Evolutionary conservation across 2,329 filamentous ascomycete species (phyloP).

Genomic region (Aspergillus niger): DNA sequence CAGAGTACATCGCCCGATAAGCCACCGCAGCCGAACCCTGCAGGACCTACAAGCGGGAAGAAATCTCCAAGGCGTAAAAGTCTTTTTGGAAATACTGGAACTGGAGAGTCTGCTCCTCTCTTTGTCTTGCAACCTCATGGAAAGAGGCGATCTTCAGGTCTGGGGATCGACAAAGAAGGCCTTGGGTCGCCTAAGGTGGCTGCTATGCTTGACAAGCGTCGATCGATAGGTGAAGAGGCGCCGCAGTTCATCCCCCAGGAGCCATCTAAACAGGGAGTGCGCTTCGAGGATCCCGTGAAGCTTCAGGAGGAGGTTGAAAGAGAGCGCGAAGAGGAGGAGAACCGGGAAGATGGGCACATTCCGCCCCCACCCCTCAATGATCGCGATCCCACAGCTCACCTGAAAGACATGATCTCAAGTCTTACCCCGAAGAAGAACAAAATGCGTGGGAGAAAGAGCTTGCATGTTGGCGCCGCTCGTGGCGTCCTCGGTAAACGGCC

Average conservation of each 20-base stretch:
- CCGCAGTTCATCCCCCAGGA: slow-evolving; percentile 62
- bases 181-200: slow-evolving; percentile 75
- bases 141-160: slow-evolving; percentile 61
- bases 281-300: slow-evolving; percentile 66
- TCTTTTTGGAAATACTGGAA: slow-evolving; percentile 59
- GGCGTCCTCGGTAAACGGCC: slow-evolving; percentile 76
- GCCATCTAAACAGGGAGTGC: slow-evolving; percentile 50
- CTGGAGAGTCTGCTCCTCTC: slow-evolving; percentile 62
- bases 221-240: slow-evolving; percentile 69
- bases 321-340: slow-evolving; percentile 63
- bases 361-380: slow-evolving; percentile 28
- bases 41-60: slow-evolving; percentile 39
- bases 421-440: slow-evolving; percentile 74
- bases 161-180: slow-evolving; percentile 70
- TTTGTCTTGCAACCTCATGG: slow-evolving; percentile 64
- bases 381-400: slow-evolving; percentile 65
- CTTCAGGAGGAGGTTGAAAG: slow-evolving; percentile 65
- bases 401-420: slow-evolving; percentile 76
- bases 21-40: slow-evolving; percentile 47
- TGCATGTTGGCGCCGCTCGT: slow-evolving; percentile 72
- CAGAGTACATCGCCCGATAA: slow-evolving; percentile 54
- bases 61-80: slow-evolving; percentile 39
- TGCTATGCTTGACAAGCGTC: slow-evolving; percentile 69
- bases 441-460: slow-evolving; percentile 70
- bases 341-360: slow-evolving; percentile 61